These are phyloP conservation scores for Pterula multifida DNA, from an alignment of 1,284 basidiomycete species.

Conservation along the genomic window DNA sequence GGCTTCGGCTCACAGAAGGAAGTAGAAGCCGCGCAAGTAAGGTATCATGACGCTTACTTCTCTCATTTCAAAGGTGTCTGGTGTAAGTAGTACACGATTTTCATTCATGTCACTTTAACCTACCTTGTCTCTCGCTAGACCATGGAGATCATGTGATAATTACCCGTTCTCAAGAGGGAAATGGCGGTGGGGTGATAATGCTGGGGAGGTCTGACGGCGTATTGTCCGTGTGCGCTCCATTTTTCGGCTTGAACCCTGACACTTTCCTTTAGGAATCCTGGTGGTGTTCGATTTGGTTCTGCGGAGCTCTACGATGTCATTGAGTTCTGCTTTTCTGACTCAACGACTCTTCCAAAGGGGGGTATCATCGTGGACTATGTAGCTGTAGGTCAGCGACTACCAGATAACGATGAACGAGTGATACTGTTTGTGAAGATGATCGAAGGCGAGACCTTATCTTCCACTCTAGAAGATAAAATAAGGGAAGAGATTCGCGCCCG, in stretches of 20 bases:
- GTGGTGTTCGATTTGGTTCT: slow-evolving; percentile 78
- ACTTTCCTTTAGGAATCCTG: slow-evolving; percentile 50
- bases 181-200: slow-evolving; percentile 75
- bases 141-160: slow-evolving; percentile 71
- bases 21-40: slow-evolving; percentile 44
- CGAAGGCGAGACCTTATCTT: slow-evolving; percentile 36
- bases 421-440: slow-evolving; percentile 70
- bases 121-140: slow-evolving; percentile 26
- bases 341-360: slow-evolving; percentile 24
- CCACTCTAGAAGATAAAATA: slow-evolving; percentile 44
- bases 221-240: slow-evolving; percentile 32
- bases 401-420: slow-evolving; percentile 71
- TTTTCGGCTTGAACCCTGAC: slow-evolving; percentile 10
- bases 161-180: slow-evolving; percentile 49
- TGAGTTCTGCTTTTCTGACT: slow-evolving; percentile 42
- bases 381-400: slow-evolving; percentile 59
- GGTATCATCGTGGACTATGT: slow-evolving; percentile 56
- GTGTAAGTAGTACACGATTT: slow-evolving; percentile 39
- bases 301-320: slow-evolving; percentile 81
- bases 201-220: slow-evolving; percentile 76
- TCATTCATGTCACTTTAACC: background rate
- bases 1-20: slow-evolving; percentile 49
- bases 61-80: slow-evolving; percentile 59
- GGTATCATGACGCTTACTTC: slow-evolving; percentile 73
- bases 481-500: slow-evolving; percentile 51